Base-by-base conservation (phyloP, 805 yeast genomes). In the Wickerhamiella alocasiicola region DNA sequence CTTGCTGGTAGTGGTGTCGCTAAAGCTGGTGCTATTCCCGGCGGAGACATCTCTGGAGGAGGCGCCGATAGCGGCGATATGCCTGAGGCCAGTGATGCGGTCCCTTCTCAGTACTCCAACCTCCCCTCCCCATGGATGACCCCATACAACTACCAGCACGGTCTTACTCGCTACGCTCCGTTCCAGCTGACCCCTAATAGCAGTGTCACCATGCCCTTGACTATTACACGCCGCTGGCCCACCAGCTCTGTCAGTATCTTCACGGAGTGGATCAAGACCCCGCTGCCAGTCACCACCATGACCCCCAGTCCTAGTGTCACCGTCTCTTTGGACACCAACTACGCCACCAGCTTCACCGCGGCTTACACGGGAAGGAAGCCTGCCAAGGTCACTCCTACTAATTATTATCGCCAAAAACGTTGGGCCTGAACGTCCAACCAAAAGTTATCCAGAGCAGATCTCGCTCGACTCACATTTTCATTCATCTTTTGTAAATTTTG, bases 131-230 rank as follows among this genome's bases (percentile, higher is more conserved):
- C 84, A 2, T 79, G 78, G 57, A 55, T 77, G 2, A 63, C 85
- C 5, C 70, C 93, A 2, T 88, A 87, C 62, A 71, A 82, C 2
- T 47, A 51, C 51, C 97, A 88, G 63, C 78, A 91, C 0, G 95
- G 95, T 23, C 59, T 50, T 16, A 73, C 81, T 7, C 71, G 87
- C 51, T 82, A 62, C 59, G 96, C 97, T 1, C 95, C 96, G 40
- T 83, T 85, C 95, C 96, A 87, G 62, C 57, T 67, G 44, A 95
- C 84, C 61, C 96, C 98, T 5, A 81, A 78, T 3, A 54, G 80
- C 1, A 63, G 62, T 7, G 72, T 84, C 19, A 81, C 94, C 0
- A 72, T 66, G 28, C 43, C 50, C 12, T 36, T 52, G 43, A 67
- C 78, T 7, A 79, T 87, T 78, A 56, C 78, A 9, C 69, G 76